Evolutionary conservation across 148 eudicot genomes (phyloP).

Genomic region (Silene conica): DNA sequence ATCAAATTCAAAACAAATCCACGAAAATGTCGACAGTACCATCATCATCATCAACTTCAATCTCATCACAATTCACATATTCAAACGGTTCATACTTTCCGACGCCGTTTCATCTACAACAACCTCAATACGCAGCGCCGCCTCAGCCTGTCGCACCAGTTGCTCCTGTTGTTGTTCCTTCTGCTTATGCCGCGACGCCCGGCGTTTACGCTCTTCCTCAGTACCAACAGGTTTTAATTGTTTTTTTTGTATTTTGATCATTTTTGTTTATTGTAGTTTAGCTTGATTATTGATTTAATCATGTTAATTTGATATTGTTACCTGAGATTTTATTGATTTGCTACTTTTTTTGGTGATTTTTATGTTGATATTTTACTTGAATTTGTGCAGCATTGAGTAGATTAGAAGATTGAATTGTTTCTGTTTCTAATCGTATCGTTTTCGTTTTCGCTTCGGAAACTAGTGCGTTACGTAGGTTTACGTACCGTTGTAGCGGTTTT

Average conservation of each 20-base stretch:
- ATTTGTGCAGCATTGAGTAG: too few species aligned
- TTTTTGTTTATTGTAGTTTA: not conserved
- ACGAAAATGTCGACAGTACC: slow-evolving; percentile 37
- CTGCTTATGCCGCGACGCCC: slow-evolving; percentile 24
- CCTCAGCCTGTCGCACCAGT: slow-evolving; percentile 18
- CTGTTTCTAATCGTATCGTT: too few species aligned
- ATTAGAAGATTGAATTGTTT: too few species aligned
- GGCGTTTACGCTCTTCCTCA: slow-evolving; percentile 66
- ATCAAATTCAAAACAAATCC: not conserved
- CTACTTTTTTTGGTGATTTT: too few species aligned
- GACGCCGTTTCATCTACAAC: slow-evolving; percentile 83
- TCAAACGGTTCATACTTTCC: slow-evolving; percentile 61
- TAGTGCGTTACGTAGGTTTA: not conserved
- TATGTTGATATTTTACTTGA: too few species aligned
- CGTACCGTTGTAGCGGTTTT: not conserved
- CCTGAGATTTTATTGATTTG: too few species aligned
- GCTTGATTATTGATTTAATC: not conserved
- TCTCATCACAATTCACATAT: slow-evolving; percentile 55
- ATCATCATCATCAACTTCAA: slow-evolving; percentile 34
- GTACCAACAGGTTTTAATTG: slow-evolving; percentile 51
- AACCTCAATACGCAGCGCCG: slow-evolving; percentile 43
- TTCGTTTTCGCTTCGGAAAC: too few species aligned
- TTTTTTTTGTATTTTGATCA: too few species aligned
- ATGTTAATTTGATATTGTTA: not conserved
- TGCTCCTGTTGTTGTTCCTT: slow-evolving; percentile 21